Conservation (phyloP, 2,329 filamentous ascomycete species). For the Penicillium griseofulvum region DNA sequence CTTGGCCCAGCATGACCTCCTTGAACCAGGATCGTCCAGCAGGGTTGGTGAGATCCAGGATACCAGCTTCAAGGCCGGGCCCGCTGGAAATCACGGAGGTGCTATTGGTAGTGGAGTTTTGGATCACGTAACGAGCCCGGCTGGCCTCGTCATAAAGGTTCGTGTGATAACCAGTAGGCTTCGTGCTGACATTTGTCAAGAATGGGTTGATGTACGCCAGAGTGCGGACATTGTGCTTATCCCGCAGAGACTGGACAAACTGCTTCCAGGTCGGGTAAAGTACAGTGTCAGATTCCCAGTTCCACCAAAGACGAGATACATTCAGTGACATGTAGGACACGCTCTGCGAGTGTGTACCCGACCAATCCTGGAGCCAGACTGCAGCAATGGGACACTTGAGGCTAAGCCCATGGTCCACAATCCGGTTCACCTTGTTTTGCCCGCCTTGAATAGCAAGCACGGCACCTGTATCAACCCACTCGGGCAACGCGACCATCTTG, state of each 20-base stretch:
- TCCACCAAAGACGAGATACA: conserved; percentile 41
- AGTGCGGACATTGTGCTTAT: conserved; percentile 32
- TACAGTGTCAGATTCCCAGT: conserved; percentile 37
- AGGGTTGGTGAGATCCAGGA: conserved; percentile 38
- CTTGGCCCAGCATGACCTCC: conserved; percentile 32
- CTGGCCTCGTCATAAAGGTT: conserved; percentile 36
- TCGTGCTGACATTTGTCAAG: conserved; percentile 36
- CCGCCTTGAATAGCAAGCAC: conserved; percentile 40
- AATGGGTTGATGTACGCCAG: conserved; percentile 37
- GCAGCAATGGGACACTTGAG: conserved; percentile 33
- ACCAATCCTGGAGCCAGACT: conserved; percentile 41
- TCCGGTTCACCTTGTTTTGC: conserved; percentile 34
- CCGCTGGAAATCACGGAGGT: conserved; percentile 38
- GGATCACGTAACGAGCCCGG: conserved; percentile 30
- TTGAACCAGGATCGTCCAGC: conserved; percentile 33
- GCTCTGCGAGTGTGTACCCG: conserved; percentile 34
- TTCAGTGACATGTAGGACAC: conserved; percentile 33
- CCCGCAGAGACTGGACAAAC: conserved; percentile 34
- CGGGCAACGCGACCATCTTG: conserved; percentile 33
- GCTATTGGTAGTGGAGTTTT: conserved; percentile 34
- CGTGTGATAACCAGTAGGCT: conserved; percentile 30
- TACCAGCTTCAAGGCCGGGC: conserved; percentile 37
- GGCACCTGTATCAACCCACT: conserved; percentile 31
- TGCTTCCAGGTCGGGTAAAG: conserved; percentile 38
- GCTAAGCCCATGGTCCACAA: conserved; percentile 32